A percentile compares a stretch with the other conserved stretches of the same genome.
Conservation (phyloP, 2,329 filamentous ascomycete genomes). For the Fusarium austroafricanum region DNA sequence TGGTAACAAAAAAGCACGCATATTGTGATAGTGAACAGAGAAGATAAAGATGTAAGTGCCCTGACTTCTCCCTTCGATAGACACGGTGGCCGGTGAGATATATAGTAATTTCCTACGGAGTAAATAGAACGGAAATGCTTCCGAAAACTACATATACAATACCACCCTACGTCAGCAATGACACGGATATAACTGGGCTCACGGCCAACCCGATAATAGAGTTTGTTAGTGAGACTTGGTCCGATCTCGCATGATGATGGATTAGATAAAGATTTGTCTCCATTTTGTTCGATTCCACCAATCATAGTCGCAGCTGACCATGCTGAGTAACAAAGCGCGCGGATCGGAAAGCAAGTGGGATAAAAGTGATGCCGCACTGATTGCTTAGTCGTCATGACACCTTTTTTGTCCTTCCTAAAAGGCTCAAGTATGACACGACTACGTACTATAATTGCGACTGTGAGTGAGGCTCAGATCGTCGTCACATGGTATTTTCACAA, state of each 20-base stretch:
- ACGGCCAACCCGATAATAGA: background rate
- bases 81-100: background rate
- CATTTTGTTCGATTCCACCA: background rate
- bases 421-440: fast-evolving
- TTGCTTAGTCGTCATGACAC: background rate
- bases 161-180: no score
- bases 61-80: background rate
- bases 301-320: background rate
- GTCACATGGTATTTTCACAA: background rate
- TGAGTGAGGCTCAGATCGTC: background rate
- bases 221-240: background rate
- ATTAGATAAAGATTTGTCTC: background rate
- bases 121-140: no score
- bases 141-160: no score
- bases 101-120: background rate
- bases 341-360: slow-evolving; percentile 5
- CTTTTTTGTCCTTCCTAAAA: background rate
- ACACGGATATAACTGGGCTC: background rate
- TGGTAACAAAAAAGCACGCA: slow-evolving; percentile 17
- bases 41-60: background rate
- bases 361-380: background rate
- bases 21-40: background rate
- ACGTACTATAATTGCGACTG: background rate
- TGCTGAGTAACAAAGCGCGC: background rate
- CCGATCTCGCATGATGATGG: background rate